A percentile compares a stretch with the other conserved stretches of the same genome.
These are phyloP conservation scores for Helianthus annuus DNA, from an alignment of 129 eudicot genomes.

Conservation along the genomic window HanXRQr2.0-SUNRISE NC_035435.2:138355012-138355511, in stretches of 20 bases:
- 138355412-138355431: conserved; percentile 85
- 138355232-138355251: conserved; percentile 82
- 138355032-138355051: conserved; percentile 96
- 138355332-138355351: conserved; percentile 86
- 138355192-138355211: conserved; percentile 59
- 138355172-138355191: conserved; percentile 74
- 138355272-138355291: conserved; percentile 92
- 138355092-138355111: conserved; percentile 92
- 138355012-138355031: conserved; percentile 94
- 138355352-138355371: conserved; percentile 74
- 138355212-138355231: conserved; percentile 88
- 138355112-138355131: conserved; percentile 87
- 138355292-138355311: conserved; percentile 74
- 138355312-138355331: conserved; percentile 74
- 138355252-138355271: conserved; percentile 77
- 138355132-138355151: conserved; percentile 85
- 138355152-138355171: conserved; percentile 83
- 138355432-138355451: conserved; percentile 77
- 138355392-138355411: conserved; percentile 80
- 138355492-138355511: conserved; percentile 83
- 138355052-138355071: conserved; percentile 88
- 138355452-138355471: conserved; percentile 89
- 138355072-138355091: conserved; percentile 74
- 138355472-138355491: conserved; percentile 92
- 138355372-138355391: conserved; percentile 74